Conservation (phyloP, 179 eudicot genomes). For the Gypsophila paniculata region DNA sequence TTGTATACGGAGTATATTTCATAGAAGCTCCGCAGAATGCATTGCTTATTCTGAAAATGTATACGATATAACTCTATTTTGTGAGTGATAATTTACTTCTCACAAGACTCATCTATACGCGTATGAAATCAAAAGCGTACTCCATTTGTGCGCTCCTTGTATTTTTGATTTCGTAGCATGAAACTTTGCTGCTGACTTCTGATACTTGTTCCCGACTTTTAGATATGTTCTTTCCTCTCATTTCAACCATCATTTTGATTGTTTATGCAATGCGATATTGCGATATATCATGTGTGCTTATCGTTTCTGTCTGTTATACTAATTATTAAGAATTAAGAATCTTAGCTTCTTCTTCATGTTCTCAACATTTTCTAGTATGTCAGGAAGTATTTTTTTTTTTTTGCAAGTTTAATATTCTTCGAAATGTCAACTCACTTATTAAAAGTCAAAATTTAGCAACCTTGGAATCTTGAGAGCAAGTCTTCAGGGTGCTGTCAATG, state of each 20-base stretch:
- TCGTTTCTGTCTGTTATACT: neutral
- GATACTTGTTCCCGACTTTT: neutral
- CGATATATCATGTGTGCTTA: neutral
- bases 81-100: neutral
- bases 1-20: neutral
- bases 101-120: neutral
- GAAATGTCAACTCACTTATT: constrained; percentile 5
- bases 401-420: neutral
- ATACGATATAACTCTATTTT: neutral
- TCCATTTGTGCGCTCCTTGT: neutral
- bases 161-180: neutral
- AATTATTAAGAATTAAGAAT: neutral
- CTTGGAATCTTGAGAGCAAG: constrained; percentile 1
- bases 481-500: constrained; percentile 3
- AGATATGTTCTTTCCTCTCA: neutral
- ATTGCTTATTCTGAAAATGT: neutral
- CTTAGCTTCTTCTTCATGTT: neutral
- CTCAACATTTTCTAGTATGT: neutral
- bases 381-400: neutral
- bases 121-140: neutral
- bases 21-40: no score
- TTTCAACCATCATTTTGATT: neutral
- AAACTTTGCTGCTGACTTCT: neutral
- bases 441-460: neutral
- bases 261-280: neutral